These are phyloP conservation scores for Metschnikowia aberdeeniae DNA, from an alignment of 805 yeast species.

Conservation along the genomic window DNA sequence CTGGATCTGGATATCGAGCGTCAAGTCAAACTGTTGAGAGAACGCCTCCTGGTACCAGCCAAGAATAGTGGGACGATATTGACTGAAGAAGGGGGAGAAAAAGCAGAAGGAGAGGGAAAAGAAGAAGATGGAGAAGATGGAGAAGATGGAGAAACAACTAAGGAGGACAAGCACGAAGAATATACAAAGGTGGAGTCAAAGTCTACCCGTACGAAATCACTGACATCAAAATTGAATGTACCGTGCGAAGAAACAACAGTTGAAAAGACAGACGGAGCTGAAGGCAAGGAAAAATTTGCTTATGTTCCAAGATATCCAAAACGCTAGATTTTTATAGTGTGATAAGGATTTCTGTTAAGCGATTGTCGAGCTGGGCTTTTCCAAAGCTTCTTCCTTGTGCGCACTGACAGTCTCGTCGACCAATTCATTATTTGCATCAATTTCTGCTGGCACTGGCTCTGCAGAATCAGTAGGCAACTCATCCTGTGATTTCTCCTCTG, in stretches of 20 bases:
- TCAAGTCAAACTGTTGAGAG: not conserved
- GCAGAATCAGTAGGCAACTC: too few relatives aligned
- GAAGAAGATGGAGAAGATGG: too few relatives aligned
- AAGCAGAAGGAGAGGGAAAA: not conserved
- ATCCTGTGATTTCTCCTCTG: not conserved
- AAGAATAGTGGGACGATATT: not conserved
- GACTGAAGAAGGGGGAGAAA: not conserved
- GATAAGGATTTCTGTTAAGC: not conserved
- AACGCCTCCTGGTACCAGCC: not conserved
- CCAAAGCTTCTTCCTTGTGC: too few relatives aligned
- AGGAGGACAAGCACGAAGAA: too few relatives aligned
- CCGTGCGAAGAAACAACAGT: not conserved
- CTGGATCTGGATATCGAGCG: constrained; percentile 28
- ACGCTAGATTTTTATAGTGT: not conserved
- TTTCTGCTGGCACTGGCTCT: not conserved
- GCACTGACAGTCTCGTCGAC: too few relatives aligned
- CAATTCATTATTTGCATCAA: too few relatives aligned
- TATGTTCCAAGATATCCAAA: constrained; percentile 6
- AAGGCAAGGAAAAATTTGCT: not conserved
- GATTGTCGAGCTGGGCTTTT: too few relatives aligned
- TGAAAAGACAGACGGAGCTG: too few relatives aligned
- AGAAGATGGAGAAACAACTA: too few relatives aligned
- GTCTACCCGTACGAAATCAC: too few relatives aligned
- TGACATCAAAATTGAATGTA: too few relatives aligned
- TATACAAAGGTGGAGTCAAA: too few relatives aligned